Evolutionary conservation across 805 yeast species (phyloP).

Genomic region (Candida broadrunensis): DNA sequence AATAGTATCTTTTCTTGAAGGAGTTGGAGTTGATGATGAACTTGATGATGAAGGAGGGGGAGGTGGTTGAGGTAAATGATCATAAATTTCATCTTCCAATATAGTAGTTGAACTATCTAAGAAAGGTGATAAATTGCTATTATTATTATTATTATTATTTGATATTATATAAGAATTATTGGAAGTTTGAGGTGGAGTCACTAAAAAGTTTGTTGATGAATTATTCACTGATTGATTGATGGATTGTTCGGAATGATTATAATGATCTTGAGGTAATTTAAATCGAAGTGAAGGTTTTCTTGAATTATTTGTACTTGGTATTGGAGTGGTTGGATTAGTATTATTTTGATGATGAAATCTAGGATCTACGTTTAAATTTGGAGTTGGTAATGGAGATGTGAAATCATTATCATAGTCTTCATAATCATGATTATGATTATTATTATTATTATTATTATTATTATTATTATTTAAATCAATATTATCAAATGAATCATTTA

Average conservation of each 20-base stretch:
- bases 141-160: background rate
- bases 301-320: conserved; percentile 1
- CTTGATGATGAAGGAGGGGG: conserved; percentile 3
- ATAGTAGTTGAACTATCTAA: conserved; percentile 17
- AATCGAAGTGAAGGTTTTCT: conserved; percentile 29
- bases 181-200: background rate
- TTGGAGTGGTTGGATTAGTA: conserved; percentile 5
- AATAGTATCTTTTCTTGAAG: conserved; percentile 42
- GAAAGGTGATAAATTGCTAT: conserved; percentile 24
- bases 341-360: background rate
- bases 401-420: conserved; percentile 7
- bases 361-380: conserved; percentile 16
- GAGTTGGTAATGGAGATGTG: conserved; percentile 22
- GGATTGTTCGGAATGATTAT: background rate
- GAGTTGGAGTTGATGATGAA: background rate
- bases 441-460: too few relatives aligned
- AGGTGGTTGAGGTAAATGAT: conserved; percentile 19
- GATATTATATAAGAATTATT: background rate
- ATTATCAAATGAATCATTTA: conserved; percentile 7
- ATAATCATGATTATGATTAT: too few relatives aligned
- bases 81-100: conserved; percentile 19
- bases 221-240: background rate
- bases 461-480: too few relatives aligned
- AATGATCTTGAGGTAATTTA: conserved; percentile 17
- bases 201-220: background rate